Conservation (phyloP, 176 grass and related monocot genomes). For the Elymus sibiricus region DNA sequence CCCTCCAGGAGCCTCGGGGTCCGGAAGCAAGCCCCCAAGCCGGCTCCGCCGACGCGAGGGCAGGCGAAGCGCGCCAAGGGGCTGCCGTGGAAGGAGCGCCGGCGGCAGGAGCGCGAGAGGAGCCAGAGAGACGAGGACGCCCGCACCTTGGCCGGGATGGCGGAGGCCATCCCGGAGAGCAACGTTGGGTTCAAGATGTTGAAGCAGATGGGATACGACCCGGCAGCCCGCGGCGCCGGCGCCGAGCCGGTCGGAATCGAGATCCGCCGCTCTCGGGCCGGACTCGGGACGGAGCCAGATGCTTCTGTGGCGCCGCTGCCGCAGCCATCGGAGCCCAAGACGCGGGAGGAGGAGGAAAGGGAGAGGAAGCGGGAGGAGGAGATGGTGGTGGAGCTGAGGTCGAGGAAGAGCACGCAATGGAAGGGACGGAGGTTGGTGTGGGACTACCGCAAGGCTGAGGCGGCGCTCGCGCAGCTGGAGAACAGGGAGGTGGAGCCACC, state of each 20-base stretch:
- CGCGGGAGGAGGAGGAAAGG: slow-evolving; percentile 35
- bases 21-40: slow-evolving; percentile 30
- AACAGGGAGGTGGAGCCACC: slow-evolving; percentile 54
- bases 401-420: slow-evolving; percentile 69
- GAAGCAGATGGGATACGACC: slow-evolving; percentile 79
- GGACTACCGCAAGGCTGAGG: slow-evolving; percentile 69
- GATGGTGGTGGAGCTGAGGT: slow-evolving; percentile 64
- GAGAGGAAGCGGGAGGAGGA: slow-evolving; percentile 48
- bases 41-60: background rate
- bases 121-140: slow-evolving; percentile 83
- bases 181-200: slow-evolving; percentile 92
- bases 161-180: slow-evolving; percentile 71
- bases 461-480: slow-evolving; percentile 69
- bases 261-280: slow-evolving; percentile 68
- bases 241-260: slow-evolving; percentile 66
- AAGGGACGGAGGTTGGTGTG: slow-evolving; percentile 49
- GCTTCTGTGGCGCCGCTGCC: background rate
- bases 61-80: slow-evolving; percentile 50
- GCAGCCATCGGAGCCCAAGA: slow-evolving; percentile 25
- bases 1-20: slow-evolving; percentile 7
- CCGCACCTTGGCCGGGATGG: slow-evolving; percentile 45
- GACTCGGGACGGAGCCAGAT: slow-evolving; percentile 48
- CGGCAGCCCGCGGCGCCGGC: slow-evolving; percentile 18
- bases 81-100: slow-evolving; percentile 60
- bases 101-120: slow-evolving; percentile 45